Evolutionary conservation across 768 basidiomycete species (phyloP), one percentile per base, ranked within the genome.

Genomic region (Leccinum longicurvipes): DNA sequence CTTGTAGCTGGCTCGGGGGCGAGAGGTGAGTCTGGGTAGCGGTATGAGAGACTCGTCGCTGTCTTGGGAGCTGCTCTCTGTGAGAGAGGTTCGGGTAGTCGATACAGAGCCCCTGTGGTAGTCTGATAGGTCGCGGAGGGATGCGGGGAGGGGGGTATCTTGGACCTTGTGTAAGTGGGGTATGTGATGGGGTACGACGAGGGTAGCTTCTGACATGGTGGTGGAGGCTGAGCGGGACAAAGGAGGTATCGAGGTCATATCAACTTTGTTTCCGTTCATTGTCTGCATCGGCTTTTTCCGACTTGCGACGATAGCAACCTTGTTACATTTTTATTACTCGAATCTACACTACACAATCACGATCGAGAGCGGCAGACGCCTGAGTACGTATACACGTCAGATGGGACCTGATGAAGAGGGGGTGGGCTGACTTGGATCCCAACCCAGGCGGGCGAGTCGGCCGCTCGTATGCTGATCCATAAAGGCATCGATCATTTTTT

Each of bases 91-190:
- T 50, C 85, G 74, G 58, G 82, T 77, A 2, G 67, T 87, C 1
- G 87, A 89, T 69, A 89, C 80, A 4, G 86, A 89, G 15, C 78
- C 83, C 51, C 84, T 76, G 60, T 85, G 79, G 59, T 82, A 85
- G 56, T 76, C 79, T 32, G 76, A 72, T 5, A 72, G 71, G 63
- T 21, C 65, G 67, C 15, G 70, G 64, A 53, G 69, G 59, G 67
- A 24, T 2, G 54, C 29, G 0, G 60, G 28, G 3, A 58, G 55
- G 0, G 29, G 52, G 50, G 41, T 19, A 9, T 66, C 59, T 2
- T 47, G 47, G 2, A 41, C 21, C 39, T 67, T 68, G 7, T 54
- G 32, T 3, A 47, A 29, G 14, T 27, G 47, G 3, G 25, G 3
- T 17, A 28, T 10, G 24, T 44, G 42, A n/a, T 39, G 10, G 9